Evolutionary conservation across 148 eudicot genomes (phyloP).

Genomic region (Dysphania ambrosioides): DNA sequence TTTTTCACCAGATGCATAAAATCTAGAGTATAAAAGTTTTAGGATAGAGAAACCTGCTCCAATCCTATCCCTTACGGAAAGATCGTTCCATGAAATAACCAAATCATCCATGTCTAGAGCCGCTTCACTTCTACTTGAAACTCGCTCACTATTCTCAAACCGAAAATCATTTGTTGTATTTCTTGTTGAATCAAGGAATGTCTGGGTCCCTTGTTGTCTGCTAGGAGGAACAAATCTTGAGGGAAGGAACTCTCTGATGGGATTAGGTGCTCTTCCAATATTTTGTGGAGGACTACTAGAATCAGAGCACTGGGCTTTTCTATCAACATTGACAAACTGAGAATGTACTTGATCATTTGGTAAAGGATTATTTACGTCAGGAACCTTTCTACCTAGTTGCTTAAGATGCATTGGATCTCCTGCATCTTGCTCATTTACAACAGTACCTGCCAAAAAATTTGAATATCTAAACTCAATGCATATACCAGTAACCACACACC

Average conservation of each 20-base stretch:
- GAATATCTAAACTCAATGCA: constrained; percentile 11
- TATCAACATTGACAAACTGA: constrained; percentile 39
- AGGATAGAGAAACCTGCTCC: constrained; percentile 72
- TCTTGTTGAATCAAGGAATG: constrained; percentile 26
- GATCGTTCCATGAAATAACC: constrained; percentile 88
- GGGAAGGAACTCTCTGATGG: constrained; percentile 33
- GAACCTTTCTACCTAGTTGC: constrained; percentile 36
- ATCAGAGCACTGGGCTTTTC: constrained; percentile 37
- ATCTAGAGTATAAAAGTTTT: background rate
- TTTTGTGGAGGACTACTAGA: constrained; percentile 33
- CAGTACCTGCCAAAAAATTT: constrained; percentile 32
- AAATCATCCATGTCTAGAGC: constrained; percentile 74
- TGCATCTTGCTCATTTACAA: constrained; percentile 45
- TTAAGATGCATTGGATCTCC: constrained; percentile 40
- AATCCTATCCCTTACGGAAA: constrained; percentile 70
- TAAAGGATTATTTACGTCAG: constrained; percentile 30
- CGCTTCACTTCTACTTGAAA: constrained; percentile 46
- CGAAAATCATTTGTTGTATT: constrained; percentile 33
- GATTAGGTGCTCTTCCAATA: constrained; percentile 33
- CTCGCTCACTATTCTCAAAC: constrained; percentile 38
- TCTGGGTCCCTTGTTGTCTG: constrained; percentile 38
- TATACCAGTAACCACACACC: constrained; percentile 8
- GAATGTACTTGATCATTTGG: constrained; percentile 37
- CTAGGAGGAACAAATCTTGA: constrained; percentile 37
- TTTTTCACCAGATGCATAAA: background rate